These are phyloP conservation scores for Starmerella ratchasimensis DNA, from an alignment of 805 yeast species.

Conservation along the genomic window DNA sequence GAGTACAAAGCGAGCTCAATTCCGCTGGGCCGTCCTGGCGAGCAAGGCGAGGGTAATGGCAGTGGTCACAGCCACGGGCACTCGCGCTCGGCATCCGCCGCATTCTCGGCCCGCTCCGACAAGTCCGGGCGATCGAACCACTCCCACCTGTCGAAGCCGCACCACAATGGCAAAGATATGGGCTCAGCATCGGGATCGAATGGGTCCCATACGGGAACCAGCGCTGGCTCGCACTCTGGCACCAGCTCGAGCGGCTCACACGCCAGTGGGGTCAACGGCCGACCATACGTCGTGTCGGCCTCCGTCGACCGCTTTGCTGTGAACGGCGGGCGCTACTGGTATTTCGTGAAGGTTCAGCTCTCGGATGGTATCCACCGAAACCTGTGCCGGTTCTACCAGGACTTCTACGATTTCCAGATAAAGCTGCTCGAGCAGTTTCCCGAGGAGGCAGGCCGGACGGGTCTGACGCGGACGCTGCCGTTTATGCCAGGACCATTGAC, in stretches of 20 bases:
- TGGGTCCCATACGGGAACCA: no score
- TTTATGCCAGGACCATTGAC: constrained; percentile 93
- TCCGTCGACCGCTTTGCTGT: constrained; percentile 66
- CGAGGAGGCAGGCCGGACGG: constrained; percentile 79
- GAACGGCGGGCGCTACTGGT: constrained; percentile 84
- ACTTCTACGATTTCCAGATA: constrained; percentile 88
- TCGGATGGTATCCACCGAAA: constrained; percentile 56
- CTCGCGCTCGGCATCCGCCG: constrained; percentile 4
- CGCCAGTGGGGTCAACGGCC: no score
- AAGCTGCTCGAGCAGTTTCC: constrained; percentile 72
- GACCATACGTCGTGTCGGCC: constrained; percentile 39
- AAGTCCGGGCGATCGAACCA: background rate
- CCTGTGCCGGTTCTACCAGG: constrained; percentile 83
- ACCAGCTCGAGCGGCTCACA: no score
- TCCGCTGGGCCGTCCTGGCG: constrained; percentile 41
- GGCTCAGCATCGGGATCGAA: no score
- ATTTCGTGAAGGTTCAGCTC: constrained; percentile 52
- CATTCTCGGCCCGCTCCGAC: background rate
- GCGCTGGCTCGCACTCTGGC: no score
- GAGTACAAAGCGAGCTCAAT: constrained; percentile 84
- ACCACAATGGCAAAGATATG: no score
- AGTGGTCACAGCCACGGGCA: background rate
- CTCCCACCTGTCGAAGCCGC: background rate
- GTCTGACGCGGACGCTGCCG: constrained; percentile 68
- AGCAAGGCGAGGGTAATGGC: constrained; percentile 1